Conservation (phyloP, 2,329 filamentous ascomycete genomes). For the Fusarium longipes region DNA sequence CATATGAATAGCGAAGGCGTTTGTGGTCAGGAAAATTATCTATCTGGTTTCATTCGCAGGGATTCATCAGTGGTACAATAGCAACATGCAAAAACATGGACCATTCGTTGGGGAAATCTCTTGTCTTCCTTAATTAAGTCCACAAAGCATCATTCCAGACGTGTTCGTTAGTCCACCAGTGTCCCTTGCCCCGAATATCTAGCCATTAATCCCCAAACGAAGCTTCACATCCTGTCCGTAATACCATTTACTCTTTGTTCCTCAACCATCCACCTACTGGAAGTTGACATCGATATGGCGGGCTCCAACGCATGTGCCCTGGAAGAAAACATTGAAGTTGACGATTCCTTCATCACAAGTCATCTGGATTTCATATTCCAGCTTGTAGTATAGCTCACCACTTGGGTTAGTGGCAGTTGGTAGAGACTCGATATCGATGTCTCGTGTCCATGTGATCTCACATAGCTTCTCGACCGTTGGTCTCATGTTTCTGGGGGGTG, state of each 20-base stretch:
- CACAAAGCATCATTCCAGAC: too few species aligned
- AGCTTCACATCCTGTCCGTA: too few species aligned
- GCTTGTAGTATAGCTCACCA: conserved; percentile 2
- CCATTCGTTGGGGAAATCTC: too few species aligned
- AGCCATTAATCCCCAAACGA: too few species aligned
- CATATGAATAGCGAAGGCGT: conserved; percentile 2
- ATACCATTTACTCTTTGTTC: not conserved
- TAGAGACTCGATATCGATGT: conserved; percentile 4
- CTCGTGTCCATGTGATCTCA: conserved; percentile 31
- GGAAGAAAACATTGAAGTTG: conserved; percentile 38
- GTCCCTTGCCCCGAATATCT: too few species aligned
- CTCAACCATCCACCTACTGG: conserved; percentile 1
- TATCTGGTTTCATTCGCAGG: too few species aligned
- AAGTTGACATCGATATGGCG: conserved; percentile 41
- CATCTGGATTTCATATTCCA: conserved; percentile 34
- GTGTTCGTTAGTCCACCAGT: too few species aligned
- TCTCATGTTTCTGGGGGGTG: fast-evolving
- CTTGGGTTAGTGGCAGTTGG: conserved; percentile 21
- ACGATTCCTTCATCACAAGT: conserved; percentile 29
- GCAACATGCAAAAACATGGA: too few species aligned
- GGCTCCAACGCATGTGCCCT: conserved; percentile 24
- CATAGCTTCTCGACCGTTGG: conserved; percentile 28
- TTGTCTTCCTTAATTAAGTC: too few species aligned
- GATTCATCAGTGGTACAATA: too few species aligned
- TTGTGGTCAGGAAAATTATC: too few species aligned